A percentile compares a stretch with the other conserved stretches of the same genome.
phyloP scores from a whole-genome alignment of 192 early-diverging fungal species.

The Backusella macrospora region DNA sequence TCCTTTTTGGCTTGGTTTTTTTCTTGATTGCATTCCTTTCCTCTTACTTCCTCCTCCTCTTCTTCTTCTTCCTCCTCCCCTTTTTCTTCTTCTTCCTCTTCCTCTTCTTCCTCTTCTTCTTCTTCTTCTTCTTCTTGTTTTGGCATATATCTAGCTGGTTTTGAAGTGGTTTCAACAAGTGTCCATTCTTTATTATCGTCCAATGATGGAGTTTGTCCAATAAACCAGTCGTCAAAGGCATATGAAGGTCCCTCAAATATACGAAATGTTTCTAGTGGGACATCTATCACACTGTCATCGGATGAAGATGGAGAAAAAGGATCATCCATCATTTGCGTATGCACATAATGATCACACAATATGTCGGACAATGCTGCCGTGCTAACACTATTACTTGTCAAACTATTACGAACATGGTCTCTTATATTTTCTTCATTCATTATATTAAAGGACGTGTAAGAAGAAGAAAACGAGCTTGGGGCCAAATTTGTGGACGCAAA shows the following conservation, averaged over 20 bases:
- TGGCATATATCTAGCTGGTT: neutral
- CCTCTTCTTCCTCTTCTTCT: neutral
- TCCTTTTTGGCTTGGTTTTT: neutral
- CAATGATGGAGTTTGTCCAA: neutral
- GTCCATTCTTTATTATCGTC: conserved; percentile 25
- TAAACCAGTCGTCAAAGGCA: conserved; percentile 12
- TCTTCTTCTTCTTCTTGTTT: conserved; percentile 4
- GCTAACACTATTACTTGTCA: conserved; percentile 9
- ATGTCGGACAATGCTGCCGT: conserved; percentile 24
- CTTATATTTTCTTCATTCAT: neutral
- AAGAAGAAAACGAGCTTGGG: neutral
- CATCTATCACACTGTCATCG: conserved; percentile 15
- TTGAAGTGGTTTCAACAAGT: conserved; percentile 13
- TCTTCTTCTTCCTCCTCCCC: no score
- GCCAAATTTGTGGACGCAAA: neutral
- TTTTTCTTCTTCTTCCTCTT: no score
- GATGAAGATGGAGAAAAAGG: conserved; percentile 10
- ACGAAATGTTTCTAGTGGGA: conserved; percentile 28
- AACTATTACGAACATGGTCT: conserved; percentile 7
- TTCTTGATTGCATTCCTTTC: neutral
- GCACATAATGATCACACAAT: conserved; percentile 32
- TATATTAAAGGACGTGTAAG: conserved; percentile 2
- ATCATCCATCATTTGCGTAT: conserved; percentile 13
- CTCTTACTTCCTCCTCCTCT: no score
- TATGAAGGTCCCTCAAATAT: conserved; percentile 23